Evolutionary conservation across 495 filamentous ascomycete genomes (phyloP), one percentile per base, ranked within the genome.

Genomic region (Podospora didyma): DNA sequence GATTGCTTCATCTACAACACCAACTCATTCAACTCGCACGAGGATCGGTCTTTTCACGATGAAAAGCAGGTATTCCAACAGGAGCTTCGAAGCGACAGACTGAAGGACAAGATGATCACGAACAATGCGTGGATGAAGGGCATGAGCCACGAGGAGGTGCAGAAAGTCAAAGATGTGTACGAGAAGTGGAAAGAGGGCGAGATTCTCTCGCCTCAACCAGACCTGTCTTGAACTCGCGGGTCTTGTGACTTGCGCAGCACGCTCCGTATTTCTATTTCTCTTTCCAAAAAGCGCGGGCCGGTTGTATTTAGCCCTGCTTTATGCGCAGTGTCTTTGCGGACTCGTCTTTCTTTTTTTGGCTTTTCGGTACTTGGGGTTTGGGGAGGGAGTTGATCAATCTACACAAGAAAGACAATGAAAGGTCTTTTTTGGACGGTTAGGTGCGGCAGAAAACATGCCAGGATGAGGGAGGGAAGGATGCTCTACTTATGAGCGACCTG

Each of bases 81-180:
- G 42, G 80, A 87, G 58, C 70, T 82, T 49, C 78, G 85, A 22
- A 79, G 74, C 9, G 82, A 89, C 55, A 74, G 76, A 55, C 86
- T 89, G 67, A 77, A 77, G 56, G 87, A 93, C 71, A 85, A 85
- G 68, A 81, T 90, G 54, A 77, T 91, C 19, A 83, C 84, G 62
- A 91, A 90, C 67, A 87, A 86, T 51, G 70, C 69, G 24, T 93
- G 89, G 86, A 90, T 92, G 74, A 85, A 85, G 59, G 84, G 79
- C 11, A 66, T 87, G 45, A 84, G 79, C 68, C 83, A 84, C 53
- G 87, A 88, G 48, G 79, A 89, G 50, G 88, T 92, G 39, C 83
- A 90, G 55, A 80, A 81, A 58, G 77, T 75, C 19, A 90, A 89
- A 57, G 76, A 83, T 58, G 79, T 78, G 3, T 90, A 83, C 71